Evolutionary conservation across 768 basidiomycete species (phyloP).

Genomic region (Termitomyces eurrhizus): DNA sequence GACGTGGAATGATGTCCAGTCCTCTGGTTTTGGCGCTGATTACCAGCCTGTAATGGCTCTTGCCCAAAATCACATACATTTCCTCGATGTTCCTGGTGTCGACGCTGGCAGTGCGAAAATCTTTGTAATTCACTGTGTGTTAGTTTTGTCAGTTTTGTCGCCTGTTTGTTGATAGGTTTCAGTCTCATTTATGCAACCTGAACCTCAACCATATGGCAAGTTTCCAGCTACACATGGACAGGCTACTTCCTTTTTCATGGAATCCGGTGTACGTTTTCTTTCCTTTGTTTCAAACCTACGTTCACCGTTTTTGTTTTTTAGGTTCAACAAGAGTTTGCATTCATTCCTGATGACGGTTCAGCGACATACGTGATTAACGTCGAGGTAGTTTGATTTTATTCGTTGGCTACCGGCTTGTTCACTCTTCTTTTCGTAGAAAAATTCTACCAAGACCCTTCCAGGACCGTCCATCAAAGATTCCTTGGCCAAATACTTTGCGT

Average conservation of each 20-base stretch:
- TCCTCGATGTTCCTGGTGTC: slow-evolving; percentile 66
- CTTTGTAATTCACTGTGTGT: slow-evolving; percentile 86
- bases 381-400: slow-evolving; percentile 33
- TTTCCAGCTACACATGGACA: slow-evolving; percentile 72
- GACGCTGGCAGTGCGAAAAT: slow-evolving; percentile 70
- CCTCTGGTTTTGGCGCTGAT: slow-evolving; percentile 47
- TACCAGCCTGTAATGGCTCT: slow-evolving; percentile 77
- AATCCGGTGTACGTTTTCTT: slow-evolving; percentile 42
- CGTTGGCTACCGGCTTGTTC: neutral
- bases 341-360: slow-evolving; percentile 70
- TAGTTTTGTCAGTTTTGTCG: neutral
- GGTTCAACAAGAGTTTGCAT: slow-evolving; percentile 74
- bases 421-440: slow-evolving; percentile 37
- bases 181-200: slow-evolving; percentile 82
- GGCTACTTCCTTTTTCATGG: slow-evolving; percentile 66
- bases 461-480: slow-evolving; percentile 62
- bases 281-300: neutral
- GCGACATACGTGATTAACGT: slow-evolving; percentile 71
- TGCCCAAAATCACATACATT: slow-evolving; percentile 85
- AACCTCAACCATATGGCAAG: slow-evolving; percentile 56
- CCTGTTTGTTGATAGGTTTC: neutral
- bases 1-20: slow-evolving; percentile 61
- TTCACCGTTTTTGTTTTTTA: slow-evolving; percentile 17
- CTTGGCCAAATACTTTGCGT: slow-evolving; percentile 59
- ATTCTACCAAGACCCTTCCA: slow-evolving; percentile 57